phyloP scores from a whole-genome alignment of 495 filamentous ascomycete species.

The Penicillium parvum region DNA sequence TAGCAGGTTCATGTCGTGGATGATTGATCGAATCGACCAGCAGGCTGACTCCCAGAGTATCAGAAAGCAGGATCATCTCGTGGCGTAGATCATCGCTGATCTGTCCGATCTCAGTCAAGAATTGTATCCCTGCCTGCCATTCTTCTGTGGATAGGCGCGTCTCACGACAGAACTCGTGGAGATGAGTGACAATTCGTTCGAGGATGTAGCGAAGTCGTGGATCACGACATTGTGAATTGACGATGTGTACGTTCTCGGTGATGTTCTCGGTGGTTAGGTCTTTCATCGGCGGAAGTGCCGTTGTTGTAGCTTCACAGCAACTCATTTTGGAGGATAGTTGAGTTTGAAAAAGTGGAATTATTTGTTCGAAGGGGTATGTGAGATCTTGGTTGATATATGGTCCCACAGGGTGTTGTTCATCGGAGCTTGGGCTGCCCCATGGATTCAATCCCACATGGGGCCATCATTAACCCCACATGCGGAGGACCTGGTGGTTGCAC shows the following conservation, averaged over 20 bases:
- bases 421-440: neutral
- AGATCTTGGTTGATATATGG: neutral
- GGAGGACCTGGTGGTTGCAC: neutral
- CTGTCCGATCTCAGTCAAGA: neutral
- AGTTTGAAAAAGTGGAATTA: neutral
- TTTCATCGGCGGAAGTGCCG: neutral
- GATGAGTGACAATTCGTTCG: neutral
- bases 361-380: neutral
- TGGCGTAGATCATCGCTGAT: neutral
- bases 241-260: neutral
- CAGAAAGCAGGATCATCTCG: neutral
- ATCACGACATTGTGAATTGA: neutral
- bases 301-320: neutral
- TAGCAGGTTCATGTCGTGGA: neutral
- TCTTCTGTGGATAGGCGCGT: neutral
- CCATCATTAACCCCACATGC: neutral
- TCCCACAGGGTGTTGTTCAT: neutral
- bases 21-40: neutral
- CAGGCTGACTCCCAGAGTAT: neutral
- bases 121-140: neutral
- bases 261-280: neutral
- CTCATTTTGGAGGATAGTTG: neutral
- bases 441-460: neutral
- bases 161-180: neutral
- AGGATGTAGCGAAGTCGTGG: neutral